A percentile compares a stretch with the other conserved stretches of the same genome.
Evolutionary conservation across 306 rosid species (phyloP).

Genomic region (Cucurbita pepo): DNA sequence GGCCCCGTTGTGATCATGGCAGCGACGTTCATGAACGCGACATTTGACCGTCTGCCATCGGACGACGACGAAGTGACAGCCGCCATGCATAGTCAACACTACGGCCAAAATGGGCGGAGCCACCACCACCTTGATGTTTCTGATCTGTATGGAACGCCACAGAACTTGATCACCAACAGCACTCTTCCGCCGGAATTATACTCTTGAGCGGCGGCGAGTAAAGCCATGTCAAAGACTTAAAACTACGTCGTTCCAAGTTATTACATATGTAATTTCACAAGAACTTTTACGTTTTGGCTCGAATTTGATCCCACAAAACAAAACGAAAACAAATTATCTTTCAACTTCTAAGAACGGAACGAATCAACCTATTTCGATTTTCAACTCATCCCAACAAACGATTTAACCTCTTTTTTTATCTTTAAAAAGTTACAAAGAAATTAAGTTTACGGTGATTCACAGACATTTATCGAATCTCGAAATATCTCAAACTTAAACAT

Average conservation of each 20-base stretch:
- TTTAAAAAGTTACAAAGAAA: too few species aligned
- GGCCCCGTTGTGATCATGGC: constrained; percentile 91
- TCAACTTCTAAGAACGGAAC: too few species aligned
- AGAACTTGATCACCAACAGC: constrained; percentile 4
- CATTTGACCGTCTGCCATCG: constrained; percentile 77
- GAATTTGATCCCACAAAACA: too few species aligned
- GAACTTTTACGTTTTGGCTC: background rate
- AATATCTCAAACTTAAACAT: background rate
- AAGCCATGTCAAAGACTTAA: constrained; percentile 8
- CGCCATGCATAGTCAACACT: constrained; percentile 15
- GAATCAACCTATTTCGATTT: too few species aligned
- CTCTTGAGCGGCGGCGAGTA: constrained; percentile 4
- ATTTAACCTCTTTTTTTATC: too few species aligned
- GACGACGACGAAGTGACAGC: constrained; percentile 56
- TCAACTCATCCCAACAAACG: too few species aligned
- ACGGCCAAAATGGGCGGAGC: constrained; percentile 4
- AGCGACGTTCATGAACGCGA: constrained; percentile 91
- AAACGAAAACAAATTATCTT: too few species aligned
- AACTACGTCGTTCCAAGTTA: background rate
- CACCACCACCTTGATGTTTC: constrained; percentile 3
- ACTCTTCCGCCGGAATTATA: constrained; percentile 7
- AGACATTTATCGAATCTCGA: too few species aligned
- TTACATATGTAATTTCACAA: background rate
- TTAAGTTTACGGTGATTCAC: too few species aligned
- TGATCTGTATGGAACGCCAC: constrained; percentile 8